Percentiles rank a stretch among this genome's conserved stretches.
These are phyloP conservation scores for Larix sibirica DNA, from an alignment of 83 land plant genomes.

Conservation along the genomic window DNA sequence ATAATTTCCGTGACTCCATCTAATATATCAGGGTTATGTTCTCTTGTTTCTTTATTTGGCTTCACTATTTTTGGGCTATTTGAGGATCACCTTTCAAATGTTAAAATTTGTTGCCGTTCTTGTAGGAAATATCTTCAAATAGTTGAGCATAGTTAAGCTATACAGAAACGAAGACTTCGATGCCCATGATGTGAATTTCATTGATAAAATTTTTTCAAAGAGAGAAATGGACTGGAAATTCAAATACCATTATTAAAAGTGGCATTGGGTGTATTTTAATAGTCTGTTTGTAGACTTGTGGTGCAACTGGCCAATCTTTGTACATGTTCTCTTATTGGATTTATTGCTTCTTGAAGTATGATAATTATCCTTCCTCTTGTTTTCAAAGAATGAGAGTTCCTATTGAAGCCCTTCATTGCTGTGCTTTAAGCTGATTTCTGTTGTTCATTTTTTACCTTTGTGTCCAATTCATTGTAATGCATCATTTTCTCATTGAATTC, in stretches of 20 bases:
- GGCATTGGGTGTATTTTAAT: background rate
- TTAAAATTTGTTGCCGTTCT: background rate
- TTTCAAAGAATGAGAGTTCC: background rate
- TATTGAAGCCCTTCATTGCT: background rate
- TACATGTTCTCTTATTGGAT: background rate
- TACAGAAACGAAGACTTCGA: background rate
- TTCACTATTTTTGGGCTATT: background rate
- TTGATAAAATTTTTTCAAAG: too few relatives aligned
- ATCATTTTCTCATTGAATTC: background rate
- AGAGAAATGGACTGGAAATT: background rate
- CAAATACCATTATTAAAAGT: background rate
- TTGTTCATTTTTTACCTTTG: background rate
- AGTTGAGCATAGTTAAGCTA: background rate
- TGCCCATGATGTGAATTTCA: too few relatives aligned
- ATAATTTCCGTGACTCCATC: too few relatives aligned
- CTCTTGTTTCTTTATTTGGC: background rate
- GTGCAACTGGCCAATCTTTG: background rate
- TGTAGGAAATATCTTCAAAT: background rate
- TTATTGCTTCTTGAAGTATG: background rate
- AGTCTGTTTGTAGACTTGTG: background rate
- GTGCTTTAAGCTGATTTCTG: background rate
- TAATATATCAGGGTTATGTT: too few relatives aligned
- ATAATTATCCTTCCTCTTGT: background rate
- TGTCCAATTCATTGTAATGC: background rate
- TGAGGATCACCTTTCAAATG: background rate